Conservation (phyloP, 2,329 filamentous ascomycete species). For the Chaetomium sp. region DNA sequence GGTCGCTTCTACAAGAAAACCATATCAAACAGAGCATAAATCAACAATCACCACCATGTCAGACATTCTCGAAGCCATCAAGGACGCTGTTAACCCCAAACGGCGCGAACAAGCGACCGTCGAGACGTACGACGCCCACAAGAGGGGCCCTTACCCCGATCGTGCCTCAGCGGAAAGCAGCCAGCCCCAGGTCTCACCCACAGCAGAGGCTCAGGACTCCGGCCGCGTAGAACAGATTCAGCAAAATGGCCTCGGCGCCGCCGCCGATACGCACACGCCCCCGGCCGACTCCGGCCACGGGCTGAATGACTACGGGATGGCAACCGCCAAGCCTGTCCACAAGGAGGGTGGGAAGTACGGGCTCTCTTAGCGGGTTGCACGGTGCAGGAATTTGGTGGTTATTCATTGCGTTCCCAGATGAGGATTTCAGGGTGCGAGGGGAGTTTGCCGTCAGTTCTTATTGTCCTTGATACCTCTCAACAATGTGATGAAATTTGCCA, state of each 20-base stretch:
- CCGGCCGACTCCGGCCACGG: conserved; percentile 20
- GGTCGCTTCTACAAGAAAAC: not conserved
- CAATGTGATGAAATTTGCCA: not conserved
- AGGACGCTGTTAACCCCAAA: conserved; percentile 32
- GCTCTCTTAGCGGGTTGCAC: conserved; percentile 4
- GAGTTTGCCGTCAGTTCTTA: not conserved
- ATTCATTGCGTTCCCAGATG: not conserved
- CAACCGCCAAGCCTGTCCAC: conserved; percentile 21
- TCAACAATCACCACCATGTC: conserved; percentile 27
- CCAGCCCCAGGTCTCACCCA: conserved; percentile 12
- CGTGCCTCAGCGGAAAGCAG: not conserved
- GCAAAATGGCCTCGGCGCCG: conserved; percentile 18
- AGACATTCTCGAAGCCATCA: conserved; percentile 32
- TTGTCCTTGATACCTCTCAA: not conserved
- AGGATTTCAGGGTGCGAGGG: not conserved
- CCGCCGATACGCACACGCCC: conserved; percentile 12
- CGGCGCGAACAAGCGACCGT: conserved; percentile 32
- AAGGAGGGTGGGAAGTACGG: conserved; percentile 22
- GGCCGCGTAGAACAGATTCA: conserved; percentile 14
- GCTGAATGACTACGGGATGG: conserved; percentile 9
- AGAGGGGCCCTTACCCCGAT: conserved; percentile 31
- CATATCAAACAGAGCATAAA: not conserved
- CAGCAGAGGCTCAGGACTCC: conserved; percentile 6
- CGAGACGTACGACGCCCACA: conserved; percentile 31
- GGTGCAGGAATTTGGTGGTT: not conserved